Evolutionary conservation across 305 asterid genomes (phyloP), one percentile per base, ranked within the genome.

Genomic region (Plantago coronopus): DNA sequence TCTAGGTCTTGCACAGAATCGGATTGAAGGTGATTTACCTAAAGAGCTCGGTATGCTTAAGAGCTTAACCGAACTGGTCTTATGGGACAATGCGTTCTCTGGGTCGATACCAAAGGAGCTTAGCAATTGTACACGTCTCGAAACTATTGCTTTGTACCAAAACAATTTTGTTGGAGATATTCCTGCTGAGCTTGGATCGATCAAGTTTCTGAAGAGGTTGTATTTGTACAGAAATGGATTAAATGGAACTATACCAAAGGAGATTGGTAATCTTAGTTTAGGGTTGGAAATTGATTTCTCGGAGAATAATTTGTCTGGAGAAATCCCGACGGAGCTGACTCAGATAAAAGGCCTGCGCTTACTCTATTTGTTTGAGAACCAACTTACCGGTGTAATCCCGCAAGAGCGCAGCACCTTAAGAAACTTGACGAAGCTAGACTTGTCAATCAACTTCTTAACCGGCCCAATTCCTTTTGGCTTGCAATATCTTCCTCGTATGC

Each of bases 1-100:
- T 43, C 94, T 91, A 49, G 96, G 98, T 51, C 87, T 91, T 66
- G 91, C 98, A 5, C 96, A 91, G 64, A 91, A 88, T 70, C 71
- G 45, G 14, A 62, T 91, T 45, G 72, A 59, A 18, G 98, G 98
- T 4, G 76, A 68, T 72, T 57, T 91, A 1, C 98, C 98, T 4
- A 75, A 74, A 65, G 91, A 88, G 78, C 81, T 91, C 3, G 95
- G 96, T 43, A 71, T 71, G 90, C 83, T 91, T 17, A 69, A 67
- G 59, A 42, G 54, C 2, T 44, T 91, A 65, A 81, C 72, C 0
- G 94, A 82, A n/a, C 67, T 84, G 29, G 71, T 88, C 48, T 82
- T 91, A 7, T 86, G 91, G 91, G 89, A 68, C 40, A 88, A 88
- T 71, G 84, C 76, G 67, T 73, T 91, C 23, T 68, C 91, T 7